Evolutionary conservation across 768 basidiomycete genomes (phyloP).

Genomic region (Agaricus bisporus): DNA sequence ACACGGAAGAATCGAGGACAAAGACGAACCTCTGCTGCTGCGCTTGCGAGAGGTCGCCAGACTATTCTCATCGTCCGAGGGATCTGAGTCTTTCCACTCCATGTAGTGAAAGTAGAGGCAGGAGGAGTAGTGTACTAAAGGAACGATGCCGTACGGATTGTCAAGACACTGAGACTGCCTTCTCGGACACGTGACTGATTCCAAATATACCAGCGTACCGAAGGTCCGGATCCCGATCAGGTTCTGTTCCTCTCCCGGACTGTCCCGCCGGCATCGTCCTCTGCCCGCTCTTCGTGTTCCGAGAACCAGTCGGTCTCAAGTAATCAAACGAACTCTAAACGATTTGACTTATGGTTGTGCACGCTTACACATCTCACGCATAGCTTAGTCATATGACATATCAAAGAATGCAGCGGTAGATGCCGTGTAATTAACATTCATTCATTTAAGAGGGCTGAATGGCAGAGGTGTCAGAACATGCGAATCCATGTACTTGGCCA

Average conservation of each 20-base stretch:
- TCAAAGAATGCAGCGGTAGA: constrained; percentile 3
- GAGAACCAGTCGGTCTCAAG: neutral
- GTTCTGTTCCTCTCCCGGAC: neutral
- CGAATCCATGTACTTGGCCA: constrained; percentile 82
- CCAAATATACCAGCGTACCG: no score
- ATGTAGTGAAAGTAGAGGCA: constrained; percentile 19
- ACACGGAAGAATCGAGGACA: neutral
- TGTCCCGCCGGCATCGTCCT: no score
- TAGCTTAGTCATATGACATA: neutral
- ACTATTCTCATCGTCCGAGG: constrained; percentile 48
- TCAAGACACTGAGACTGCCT: constrained; percentile 16
- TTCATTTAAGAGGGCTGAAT: constrained; percentile 81
- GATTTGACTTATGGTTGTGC: neutral
- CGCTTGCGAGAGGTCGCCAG: constrained; percentile 45
- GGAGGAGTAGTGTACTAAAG: constrained; percentile 16
- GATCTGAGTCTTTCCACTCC: constrained; percentile 58
- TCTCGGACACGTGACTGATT: no score
- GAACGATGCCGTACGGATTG: constrained; percentile 9
- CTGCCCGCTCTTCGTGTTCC: no score
- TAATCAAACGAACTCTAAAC: neutral
- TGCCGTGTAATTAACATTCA: neutral
- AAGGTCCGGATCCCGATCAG: neutral
- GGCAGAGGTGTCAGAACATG: constrained; percentile 74
- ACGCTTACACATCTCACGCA: neutral
- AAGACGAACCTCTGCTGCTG: constrained; percentile 51